Evolutionary conservation across 192 early-diverging fungal species (phyloP), one percentile per base, ranked within the genome.

Genomic region (Mortierella claussenii): DNA sequence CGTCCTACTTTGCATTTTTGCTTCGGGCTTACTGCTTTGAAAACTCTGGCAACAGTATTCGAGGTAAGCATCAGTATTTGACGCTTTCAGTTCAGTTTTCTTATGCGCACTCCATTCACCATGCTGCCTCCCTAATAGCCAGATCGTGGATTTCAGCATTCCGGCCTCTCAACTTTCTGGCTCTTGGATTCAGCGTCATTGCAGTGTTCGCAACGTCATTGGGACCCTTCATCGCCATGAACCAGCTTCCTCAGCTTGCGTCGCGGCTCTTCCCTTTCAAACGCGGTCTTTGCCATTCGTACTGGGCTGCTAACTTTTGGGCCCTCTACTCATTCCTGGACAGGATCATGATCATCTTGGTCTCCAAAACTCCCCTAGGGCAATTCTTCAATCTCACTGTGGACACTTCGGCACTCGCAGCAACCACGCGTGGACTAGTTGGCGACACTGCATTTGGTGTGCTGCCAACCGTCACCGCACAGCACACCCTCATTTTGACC

Each of bases 291-390:
- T 94, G 90, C 79, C 97, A 99, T 61, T 95, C 96, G 9, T 97
- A 91, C 73, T 98, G 96, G 96, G 97, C 97, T 2, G 95, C 96
- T 15, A 99, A 99, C 69, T 89, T 95, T 79, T 99, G 97, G 97
- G 95, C 96, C 1, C 79, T 99, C 47, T 99, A 97, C 69, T 89
- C 91, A 4, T 88, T 89, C 32, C 62, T 74, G 1, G 97, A 99
- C 78, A 89, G 97, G 12, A 43, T 86, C 11, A 78, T 95, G 40
- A 85, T 92, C 48, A 52, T 85, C 34, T 61, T 88, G 83, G 71
- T 69, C n/a, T 65, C 78, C 30, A 70, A 70, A 66, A 56, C 62
- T 1, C 47, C 54, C 24, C 43, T 70, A 4, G 69, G 61, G 30
- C 53, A 81, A 4, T 65, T 63, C 44, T 50, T 63, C 23, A 44